Evolutionary conservation across 495 filamentous ascomycete species (phyloP).

Genomic region (Hypoxylon subgilvum): DNA sequence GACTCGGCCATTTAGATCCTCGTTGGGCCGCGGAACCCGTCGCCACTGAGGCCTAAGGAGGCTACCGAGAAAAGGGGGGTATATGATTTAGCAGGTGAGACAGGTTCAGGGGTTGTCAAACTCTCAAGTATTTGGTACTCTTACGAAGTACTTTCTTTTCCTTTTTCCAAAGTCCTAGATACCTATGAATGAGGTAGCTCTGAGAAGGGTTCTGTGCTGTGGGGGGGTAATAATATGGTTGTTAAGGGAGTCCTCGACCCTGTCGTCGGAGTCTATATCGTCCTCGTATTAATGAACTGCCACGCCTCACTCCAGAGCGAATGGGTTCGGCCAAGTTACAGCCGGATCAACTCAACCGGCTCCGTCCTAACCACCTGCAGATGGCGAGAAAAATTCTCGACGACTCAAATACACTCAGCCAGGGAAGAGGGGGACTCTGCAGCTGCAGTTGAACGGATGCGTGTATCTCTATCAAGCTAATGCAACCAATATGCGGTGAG

Average conservation of each 20-base stretch:
- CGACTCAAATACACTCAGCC: constrained; percentile 20
- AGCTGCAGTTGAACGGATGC: constrained; percentile 29
- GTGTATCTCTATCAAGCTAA: constrained; percentile 12
- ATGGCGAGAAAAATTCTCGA: constrained; percentile 16
- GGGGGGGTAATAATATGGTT: constrained; percentile 26
- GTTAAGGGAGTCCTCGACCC: constrained; percentile 30
- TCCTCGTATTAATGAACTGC: constrained; percentile 33
- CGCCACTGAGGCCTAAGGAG: constrained; percentile 27
- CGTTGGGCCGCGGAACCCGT: constrained; percentile 16
- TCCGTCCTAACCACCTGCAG: constrained; percentile 26
- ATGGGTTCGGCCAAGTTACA: constrained; percentile 12
- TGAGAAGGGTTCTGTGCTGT: too few relatives aligned
- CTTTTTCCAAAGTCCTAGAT: constrained; percentile 4
- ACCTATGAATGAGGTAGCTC: neutral
- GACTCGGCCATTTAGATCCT: constrained; percentile 5
- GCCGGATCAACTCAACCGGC: constrained; percentile 29
- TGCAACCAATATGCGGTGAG: constrained; percentile 32
- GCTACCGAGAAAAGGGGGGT: constrained; percentile 16
- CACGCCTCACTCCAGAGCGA: constrained; percentile 28
- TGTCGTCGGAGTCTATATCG: constrained; percentile 41
- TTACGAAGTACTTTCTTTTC: neutral
- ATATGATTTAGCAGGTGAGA: constrained; percentile 25
- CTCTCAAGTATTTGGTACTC: constrained; percentile 10
- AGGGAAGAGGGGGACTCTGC: constrained; percentile 12
- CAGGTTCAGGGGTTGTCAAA: constrained; percentile 9